Percentiles rank a stretch among this genome's conserved stretches.
Evolutionary conservation across 169 alveolate species (phyloP).

Genomic region (Cryptosporidium sp.): DNA sequence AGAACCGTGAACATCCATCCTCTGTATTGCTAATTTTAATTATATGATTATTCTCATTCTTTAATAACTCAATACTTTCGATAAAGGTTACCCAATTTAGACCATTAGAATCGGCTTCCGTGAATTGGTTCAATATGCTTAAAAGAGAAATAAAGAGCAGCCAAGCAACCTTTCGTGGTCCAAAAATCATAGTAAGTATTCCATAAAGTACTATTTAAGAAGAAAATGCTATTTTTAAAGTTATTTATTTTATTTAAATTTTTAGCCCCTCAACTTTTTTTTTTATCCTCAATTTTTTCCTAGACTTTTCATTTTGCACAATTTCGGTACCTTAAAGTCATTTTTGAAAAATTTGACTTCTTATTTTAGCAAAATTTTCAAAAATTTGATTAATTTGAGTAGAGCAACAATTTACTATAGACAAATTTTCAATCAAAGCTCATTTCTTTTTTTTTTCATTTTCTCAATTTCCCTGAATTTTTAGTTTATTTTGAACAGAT

Average conservation of each 20-base stretch:
- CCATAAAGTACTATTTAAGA: neutral
- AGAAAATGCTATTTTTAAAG: neutral
- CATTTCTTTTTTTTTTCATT: neutral
- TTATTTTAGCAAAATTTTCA: too few species aligned
- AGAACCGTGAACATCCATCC: neutral
- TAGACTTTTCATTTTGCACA: neutral
- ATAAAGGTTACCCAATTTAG: neutral
- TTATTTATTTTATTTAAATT: too few species aligned
- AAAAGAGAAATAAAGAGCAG: neutral
- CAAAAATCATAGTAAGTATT: neutral
- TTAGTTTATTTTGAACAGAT: neutral
- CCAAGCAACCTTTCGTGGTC: neutral
- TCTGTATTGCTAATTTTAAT: neutral
- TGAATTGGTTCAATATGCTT: neutral
- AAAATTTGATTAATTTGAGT: too few species aligned
- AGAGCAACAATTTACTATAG: neutral
- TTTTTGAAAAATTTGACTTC: neutral
- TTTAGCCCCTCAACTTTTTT: neutral
- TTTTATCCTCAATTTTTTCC: neutral
- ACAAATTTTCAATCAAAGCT: too few species aligned
- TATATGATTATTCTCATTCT: neutral
- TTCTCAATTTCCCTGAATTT: neutral
- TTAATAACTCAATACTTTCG: neutral
- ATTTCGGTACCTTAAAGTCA: neutral
- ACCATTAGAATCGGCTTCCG: neutral